phyloP scores from a whole-genome alignment of 352 stramenopile species.

The Pythium monospermum region DNA sequence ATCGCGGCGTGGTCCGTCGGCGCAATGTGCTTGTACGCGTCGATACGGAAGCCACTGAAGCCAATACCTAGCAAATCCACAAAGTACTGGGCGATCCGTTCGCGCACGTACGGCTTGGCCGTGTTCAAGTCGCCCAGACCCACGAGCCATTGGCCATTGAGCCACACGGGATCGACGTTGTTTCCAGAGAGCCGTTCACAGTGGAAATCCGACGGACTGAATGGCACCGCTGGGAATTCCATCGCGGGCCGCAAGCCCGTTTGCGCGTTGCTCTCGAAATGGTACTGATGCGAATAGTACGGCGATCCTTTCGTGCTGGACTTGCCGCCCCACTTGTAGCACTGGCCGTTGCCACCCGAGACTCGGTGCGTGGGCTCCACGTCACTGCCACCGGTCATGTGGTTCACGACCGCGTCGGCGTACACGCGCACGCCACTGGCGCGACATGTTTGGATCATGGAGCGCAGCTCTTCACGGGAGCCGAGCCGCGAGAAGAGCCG shows the following conservation, averaged over 20 bases:
- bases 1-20: constrained; percentile 48
- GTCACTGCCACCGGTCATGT: constrained; percentile 20
- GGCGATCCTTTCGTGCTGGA: constrained; percentile 16
- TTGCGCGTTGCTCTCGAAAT: constrained; percentile 36
- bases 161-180: neutral
- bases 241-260: constrained; percentile 38
- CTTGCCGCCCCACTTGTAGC: constrained; percentile 16
- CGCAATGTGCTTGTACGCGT: constrained; percentile 61
- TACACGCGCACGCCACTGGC: constrained; percentile 59
- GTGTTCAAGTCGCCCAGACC: neutral
- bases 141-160: constrained; percentile 14
- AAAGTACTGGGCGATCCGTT: constrained; percentile 63
- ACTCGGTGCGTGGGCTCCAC: constrained; percentile 12
- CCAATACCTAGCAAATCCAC: constrained; percentile 63
- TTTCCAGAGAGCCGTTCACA: constrained; percentile 29
- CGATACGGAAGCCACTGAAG: constrained; percentile 61
- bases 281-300: constrained; percentile 30
- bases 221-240: constrained; percentile 61
- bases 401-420: constrained; percentile 20
- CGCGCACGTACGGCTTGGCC: constrained; percentile 19
- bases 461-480: constrained; percentile 37
- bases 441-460: constrained; percentile 65
- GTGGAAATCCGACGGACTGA: constrained; percentile 54
- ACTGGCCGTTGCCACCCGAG: constrained; percentile 3
- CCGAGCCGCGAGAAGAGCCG: constrained; percentile 53